Percentiles rank a stretch among this genome's conserved stretches.
Evolutionary conservation across 495 filamentous ascomycete species (phyloP).

Genomic region (Neurospora pannonica): DNA sequence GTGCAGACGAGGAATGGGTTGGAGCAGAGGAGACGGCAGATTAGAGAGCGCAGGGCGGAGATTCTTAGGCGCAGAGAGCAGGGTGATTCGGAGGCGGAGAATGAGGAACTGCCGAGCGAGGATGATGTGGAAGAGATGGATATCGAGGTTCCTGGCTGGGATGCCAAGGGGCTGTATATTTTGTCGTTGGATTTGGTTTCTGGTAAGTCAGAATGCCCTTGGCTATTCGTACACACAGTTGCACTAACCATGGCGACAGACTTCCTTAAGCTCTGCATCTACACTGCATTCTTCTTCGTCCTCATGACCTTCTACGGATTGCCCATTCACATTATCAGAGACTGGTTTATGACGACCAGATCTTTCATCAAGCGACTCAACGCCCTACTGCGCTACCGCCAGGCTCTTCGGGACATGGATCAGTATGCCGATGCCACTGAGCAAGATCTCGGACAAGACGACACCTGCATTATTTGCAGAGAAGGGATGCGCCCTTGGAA

Average conservation of each 20-base stretch:
- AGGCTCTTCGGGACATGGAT: conserved; percentile 83
- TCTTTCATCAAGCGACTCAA: conserved; percentile 81
- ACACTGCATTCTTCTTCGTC: conserved; percentile 85
- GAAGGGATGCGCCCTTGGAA: conserved; percentile 85
- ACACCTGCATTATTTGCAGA: conserved; percentile 95
- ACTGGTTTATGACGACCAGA: conserved; percentile 85
- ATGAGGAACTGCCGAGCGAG: conserved; percentile 51
- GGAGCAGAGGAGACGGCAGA: conserved; percentile 48
- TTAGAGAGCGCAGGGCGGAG: conserved; percentile 50
- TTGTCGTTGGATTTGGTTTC: conserved; percentile 82
- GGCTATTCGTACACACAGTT: not conserved
- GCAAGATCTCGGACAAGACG: conserved; percentile 75
- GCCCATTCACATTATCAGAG: conserved; percentile 91
- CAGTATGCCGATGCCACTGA: conserved; percentile 85
- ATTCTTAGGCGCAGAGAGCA: conserved; percentile 53
- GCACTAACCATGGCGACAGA: conserved; percentile 39
- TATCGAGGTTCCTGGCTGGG: conserved; percentile 91
- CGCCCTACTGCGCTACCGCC: conserved; percentile 80
- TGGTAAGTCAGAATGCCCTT: conserved; percentile 36
- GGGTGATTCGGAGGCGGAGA: conserved; percentile 28
- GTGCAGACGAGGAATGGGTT: conserved; percentile 57
- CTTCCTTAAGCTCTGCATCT: conserved; percentile 81
- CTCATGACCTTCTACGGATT: conserved; percentile 88
- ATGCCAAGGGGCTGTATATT: conserved; percentile 88
- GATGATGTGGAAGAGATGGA: conserved; percentile 87